Evolutionary conservation across 2,329 filamentous ascomycete species (phyloP).

Genomic region (Didymella keratinophila): DNA sequence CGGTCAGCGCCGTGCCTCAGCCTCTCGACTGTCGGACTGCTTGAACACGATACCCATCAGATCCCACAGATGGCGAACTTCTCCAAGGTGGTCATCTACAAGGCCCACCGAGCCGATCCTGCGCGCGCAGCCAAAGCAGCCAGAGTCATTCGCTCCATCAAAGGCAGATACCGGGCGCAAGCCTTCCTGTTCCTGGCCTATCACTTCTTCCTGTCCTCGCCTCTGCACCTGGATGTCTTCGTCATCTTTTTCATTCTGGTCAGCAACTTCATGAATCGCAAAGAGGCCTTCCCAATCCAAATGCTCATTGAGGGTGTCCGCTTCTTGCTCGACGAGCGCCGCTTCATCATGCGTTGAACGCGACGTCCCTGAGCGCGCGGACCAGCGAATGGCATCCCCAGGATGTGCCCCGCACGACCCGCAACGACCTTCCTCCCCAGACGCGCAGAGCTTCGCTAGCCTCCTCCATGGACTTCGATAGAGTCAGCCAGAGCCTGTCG

Average conservation of each 20-base stretch:
- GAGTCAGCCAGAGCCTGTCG: slow-evolving; percentile 48
- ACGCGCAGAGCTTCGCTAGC: slow-evolving; percentile 21
- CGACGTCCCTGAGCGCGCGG: background rate
- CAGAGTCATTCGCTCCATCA: slow-evolving; percentile 40
- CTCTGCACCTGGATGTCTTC: slow-evolving; percentile 44
- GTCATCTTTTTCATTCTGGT: slow-evolving; percentile 47
- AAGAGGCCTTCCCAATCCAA: slow-evolving; percentile 39
- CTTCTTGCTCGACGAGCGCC: slow-evolving; percentile 39
- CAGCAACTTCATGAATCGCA: slow-evolving; percentile 48
- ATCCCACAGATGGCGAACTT: slow-evolving; percentile 25
- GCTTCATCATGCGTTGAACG: slow-evolving; percentile 34
- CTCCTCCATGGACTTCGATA: slow-evolving; percentile 47
- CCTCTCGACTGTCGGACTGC: background rate
- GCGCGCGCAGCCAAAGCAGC: slow-evolving; percentile 34
- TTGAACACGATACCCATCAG: background rate
- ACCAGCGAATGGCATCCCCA: background rate
- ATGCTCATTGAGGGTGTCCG: slow-evolving; percentile 37
- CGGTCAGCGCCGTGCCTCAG: background rate
- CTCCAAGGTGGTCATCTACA: slow-evolving; percentile 27
- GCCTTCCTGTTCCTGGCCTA: slow-evolving; percentile 45
- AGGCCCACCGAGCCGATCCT: slow-evolving; percentile 18
- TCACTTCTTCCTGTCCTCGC: slow-evolving; percentile 45
- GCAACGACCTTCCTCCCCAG: background rate
- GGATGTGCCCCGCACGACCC: slow-evolving; percentile 28
- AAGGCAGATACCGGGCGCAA: slow-evolving; percentile 40